Evolutionary conservation across 129 eudicot species (phyloP), one percentile per base, ranked within the genome.

Genomic region (Escallonia rubra): DNA sequence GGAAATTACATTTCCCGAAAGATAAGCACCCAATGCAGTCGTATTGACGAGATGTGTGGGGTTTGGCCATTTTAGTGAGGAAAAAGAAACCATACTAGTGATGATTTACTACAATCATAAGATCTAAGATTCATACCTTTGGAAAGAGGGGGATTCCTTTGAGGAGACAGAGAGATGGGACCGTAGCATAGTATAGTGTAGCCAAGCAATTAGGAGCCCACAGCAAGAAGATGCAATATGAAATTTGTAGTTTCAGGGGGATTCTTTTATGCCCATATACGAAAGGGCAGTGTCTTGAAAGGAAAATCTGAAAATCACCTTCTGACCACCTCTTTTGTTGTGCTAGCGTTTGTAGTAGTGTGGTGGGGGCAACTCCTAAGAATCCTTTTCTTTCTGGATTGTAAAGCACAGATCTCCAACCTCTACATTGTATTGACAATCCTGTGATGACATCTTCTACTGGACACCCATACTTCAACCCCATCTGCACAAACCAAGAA

Each of bases 241-340:
- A 65, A 41, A 81, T 48, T 51, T 76, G 85, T 59, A 76, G 85
- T 41, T 53, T 74, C 4, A 72, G 67, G 10, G 73, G 76, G 38
- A 81, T 73, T 55, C 46, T 77, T 7, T 61, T 57, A 11, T 61
- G 72, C 42, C 81, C 86, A 62, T 52, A 77, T 63, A 67, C 10
- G 4, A 77, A 4, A 10, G 82, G 79, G 38, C 82, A 72, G 46
- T 65, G 42, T 0, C 34, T 65, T 12, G 83, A 79, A 51, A 81
- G 64, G 4, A 77, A 43, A 13, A 73, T 68, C 47, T 77, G 76
- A 49, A 81, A 42, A 57, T 76, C 56, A 10, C 86, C 86, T 51
- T 81, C 82, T 45, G 74, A 69, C 86, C 86, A 77, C 73, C 86
- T 81, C 67, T 73, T 81, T 8, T 42, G 52, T 58, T 81, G 86